Base-by-base conservation (phyloP, 2,329 filamentous ascomycete genomes). In the Purpureocillium takamizusanense region DNA sequence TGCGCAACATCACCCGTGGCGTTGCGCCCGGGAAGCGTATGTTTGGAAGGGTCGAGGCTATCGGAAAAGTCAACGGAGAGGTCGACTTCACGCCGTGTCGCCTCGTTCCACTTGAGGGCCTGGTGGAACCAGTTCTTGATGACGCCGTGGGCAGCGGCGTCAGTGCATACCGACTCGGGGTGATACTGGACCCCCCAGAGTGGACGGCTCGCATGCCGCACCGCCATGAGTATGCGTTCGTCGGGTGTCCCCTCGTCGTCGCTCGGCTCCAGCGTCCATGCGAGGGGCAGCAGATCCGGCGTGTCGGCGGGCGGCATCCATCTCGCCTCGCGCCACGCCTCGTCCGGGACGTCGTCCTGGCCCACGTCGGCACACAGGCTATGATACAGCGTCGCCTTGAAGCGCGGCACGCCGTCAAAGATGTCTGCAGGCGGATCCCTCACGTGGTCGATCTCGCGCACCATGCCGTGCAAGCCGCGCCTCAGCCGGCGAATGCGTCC, bases 161-260 rank as follows among this genome's bases (percentile, higher is more conserved):
- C 83, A 4, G 88, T 94, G 56, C 87, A 94, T 12, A 87, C 76
- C 0, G 86, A 94, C 58, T 95, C 88, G 0, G 88, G 88, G 53
- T 95, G 88, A 51, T 92, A 95, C 54, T 95, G 89, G 14, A 95
- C 70, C 0, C 84, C 89, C 81, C 84, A 94, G 46, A 90, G 84
- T 0, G 89, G 88, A 46, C 78, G 81, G 1, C 46, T 53, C 14
- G 56, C 61, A 56, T 94, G 87, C 45, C 70, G 76, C 13, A 81
- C 77, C 0, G 75, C 85, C 86, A 94, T 94, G n/a, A 92, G 60
- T 4, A 88, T 70, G 31, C 71, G 63, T 51, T 76, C 72, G 8
- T 51, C 47, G 10, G 54, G 52, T 2, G 60, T 52, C 2, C 42
- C 42, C 7, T 49, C 46, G 2, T 56, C 59, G 4, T 57, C 57